A percentile compares a stretch with the other conserved stretches of the same genome.
phyloP scores from a whole-genome alignment of 805 yeast genomes.

The Candida sonorensis region DNA sequence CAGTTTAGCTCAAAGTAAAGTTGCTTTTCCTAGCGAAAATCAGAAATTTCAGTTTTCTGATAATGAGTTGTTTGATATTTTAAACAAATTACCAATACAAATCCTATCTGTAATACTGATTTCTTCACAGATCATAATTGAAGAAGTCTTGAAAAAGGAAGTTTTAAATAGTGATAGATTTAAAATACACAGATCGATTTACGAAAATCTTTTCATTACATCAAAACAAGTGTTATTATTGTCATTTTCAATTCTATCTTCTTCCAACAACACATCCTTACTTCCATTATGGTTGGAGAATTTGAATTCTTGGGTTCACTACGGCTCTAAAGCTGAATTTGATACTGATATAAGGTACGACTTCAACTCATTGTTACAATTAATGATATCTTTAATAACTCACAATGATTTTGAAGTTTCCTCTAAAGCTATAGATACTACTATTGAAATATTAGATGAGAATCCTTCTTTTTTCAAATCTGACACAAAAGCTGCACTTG shows the following conservation, averaged over 20 bases:
- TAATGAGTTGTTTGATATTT: constrained; percentile 1
- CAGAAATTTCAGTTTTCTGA: neutral
- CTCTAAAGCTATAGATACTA: constrained; percentile 25
- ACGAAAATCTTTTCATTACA: constrained; percentile 27
- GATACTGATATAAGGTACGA: constrained; percentile 25
- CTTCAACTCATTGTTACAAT: constrained; percentile 12
- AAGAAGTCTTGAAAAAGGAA: constrained; percentile 40
- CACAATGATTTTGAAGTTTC: constrained; percentile 9
- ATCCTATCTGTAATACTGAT: constrained; percentile 15
- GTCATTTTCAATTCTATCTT: neutral
- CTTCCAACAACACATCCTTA: constrained; percentile 3
- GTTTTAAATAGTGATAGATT: constrained; percentile 18
- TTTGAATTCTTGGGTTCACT: constrained; percentile 30
- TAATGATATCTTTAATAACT: constrained; percentile 12
- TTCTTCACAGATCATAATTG: constrained; percentile 42
- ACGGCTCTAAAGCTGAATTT: constrained; percentile 31
- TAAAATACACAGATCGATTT: constrained; percentile 33
- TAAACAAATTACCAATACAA: constrained; percentile 3
- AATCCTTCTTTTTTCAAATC: constrained; percentile 35
- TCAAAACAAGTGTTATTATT: constrained; percentile 21
- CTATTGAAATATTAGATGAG: constrained; percentile 40
- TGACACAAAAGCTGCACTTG: constrained; percentile 24
- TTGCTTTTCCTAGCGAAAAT: constrained; percentile 2
- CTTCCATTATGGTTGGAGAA: constrained; percentile 23
- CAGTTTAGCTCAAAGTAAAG: constrained; percentile 7